phyloP scores from a whole-genome alignment of 148 eudicot species.

The Gaultheria prostrata region DNA sequence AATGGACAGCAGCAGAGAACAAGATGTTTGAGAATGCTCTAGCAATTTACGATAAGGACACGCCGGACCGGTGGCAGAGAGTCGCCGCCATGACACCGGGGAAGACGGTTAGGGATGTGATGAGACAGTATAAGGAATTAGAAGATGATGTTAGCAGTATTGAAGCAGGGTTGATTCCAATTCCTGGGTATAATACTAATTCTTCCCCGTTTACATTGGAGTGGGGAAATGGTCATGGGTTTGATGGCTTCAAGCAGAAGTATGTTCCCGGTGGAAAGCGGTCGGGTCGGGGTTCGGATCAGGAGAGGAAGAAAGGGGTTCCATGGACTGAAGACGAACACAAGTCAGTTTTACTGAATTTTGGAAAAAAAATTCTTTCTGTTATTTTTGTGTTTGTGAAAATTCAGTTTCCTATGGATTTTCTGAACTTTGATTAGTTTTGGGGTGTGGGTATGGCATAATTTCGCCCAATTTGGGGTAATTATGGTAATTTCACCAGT shows the following conservation, averaged over 20 bases:
- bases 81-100: constrained; percentile 79
- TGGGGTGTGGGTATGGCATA: neutral
- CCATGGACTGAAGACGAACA: constrained; percentile 99
- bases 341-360: constrained; percentile 43
- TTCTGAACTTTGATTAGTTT: neutral
- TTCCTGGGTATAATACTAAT: constrained; percentile 44
- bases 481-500: neutral
- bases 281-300: constrained; percentile 50
- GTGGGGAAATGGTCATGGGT: constrained; percentile 61
- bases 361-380: neutral
- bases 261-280: constrained; percentile 49
- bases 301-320: constrained; percentile 91
- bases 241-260: constrained; percentile 50
- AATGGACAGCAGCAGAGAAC: constrained; percentile 82
- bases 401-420: neutral
- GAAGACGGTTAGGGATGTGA: constrained; percentile 73
- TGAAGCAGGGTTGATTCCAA: constrained; percentile 70
- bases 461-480: neutral
- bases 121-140: constrained; percentile 64
- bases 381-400: neutral
- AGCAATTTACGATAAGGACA: constrained; percentile 66
- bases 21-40: constrained; percentile 83
- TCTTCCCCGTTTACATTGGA: constrained; percentile 65
- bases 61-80: constrained; percentile 84
- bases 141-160: constrained; percentile 78